Conservation (phyloP, 2,329 filamentous ascomycete species). For the Phaeosphaeria sp. region DNA sequence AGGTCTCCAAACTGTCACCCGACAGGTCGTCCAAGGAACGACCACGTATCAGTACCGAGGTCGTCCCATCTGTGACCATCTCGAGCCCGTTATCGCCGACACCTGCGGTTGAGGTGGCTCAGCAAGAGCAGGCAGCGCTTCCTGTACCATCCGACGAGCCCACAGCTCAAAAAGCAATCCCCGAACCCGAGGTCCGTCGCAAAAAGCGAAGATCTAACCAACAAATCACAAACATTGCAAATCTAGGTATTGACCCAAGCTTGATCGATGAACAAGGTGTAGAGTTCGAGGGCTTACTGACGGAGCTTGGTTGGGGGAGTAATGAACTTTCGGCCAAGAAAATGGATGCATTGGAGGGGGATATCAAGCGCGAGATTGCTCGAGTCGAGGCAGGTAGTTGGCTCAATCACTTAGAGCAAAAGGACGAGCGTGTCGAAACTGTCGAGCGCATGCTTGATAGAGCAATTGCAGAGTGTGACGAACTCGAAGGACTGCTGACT, state of each 20-base stretch:
- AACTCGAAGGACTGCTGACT: conserved; percentile 91
- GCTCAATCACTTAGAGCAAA: conserved; percentile 81
- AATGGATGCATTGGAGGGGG: conserved; percentile 80
- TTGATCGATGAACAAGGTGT: conserved; percentile 78
- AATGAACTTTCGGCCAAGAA: conserved; percentile 76
- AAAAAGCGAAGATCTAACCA: conserved; percentile 73
- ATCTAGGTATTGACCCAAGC: conserved; percentile 76
- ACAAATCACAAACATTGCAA: conserved; percentile 78
- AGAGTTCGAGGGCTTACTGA: conserved; percentile 82
- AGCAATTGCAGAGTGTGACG: conserved; percentile 94
- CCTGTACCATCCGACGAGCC: conserved; percentile 42
- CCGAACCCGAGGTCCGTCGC: conserved; percentile 58
- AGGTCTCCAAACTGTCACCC: conserved; percentile 24
- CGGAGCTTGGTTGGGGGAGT: conserved; percentile 89
- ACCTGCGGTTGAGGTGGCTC: conserved; percentile 19
- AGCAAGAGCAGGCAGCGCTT: conserved; percentile 45
- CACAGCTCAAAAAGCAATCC: conserved; percentile 20
- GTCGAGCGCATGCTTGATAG: conserved; percentile 87
- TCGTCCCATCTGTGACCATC: conserved; percentile 44
- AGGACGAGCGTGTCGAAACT: conserved; percentile 87
- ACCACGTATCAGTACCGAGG: conserved; percentile 39
- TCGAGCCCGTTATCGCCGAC: conserved; percentile 39
- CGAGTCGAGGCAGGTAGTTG: conserved; percentile 92
- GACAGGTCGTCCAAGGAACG: conserved; percentile 39
- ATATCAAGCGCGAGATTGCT: conserved; percentile 86